A percentile compares a stretch with the other conserved stretches of the same genome.
These are phyloP conservation scores for Groenewaldozyma salmanticensis DNA, from an alignment of 805 yeast species.

Conservation along the genomic window DNA sequence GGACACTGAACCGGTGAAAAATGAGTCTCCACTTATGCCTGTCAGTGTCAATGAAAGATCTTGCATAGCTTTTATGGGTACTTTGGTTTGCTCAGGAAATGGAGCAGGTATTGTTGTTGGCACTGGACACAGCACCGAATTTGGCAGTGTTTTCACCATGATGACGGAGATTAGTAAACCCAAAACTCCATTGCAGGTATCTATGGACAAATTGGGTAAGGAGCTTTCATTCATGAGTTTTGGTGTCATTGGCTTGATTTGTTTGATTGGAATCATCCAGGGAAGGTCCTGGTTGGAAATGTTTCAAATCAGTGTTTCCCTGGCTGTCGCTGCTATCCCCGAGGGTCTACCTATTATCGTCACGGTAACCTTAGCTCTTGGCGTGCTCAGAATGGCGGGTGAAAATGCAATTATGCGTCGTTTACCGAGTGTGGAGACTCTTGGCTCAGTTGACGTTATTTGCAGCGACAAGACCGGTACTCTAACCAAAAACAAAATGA, in stretches of 20 bases:
- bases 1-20: slow-evolving; percentile 31
- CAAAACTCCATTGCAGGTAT: slow-evolving; percentile 88
- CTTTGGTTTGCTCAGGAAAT: slow-evolving; percentile 91
- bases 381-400: slow-evolving; percentile 93
- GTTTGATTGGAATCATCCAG: slow-evolving; percentile 79
- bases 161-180: slow-evolving; percentile 94
- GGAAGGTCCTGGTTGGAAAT: slow-evolving; percentile 95
- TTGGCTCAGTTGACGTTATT: slow-evolving; percentile 89
- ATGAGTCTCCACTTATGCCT: slow-evolving; percentile 23
- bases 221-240: slow-evolving; percentile 81
- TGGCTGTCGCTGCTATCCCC: slow-evolving; percentile 99
- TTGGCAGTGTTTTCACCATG: slow-evolving; percentile 92
- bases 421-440: slow-evolving; percentile 88
- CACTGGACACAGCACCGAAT: slow-evolving; percentile 81
- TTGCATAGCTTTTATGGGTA: slow-evolving; percentile 92
- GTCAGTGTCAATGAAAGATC: slow-evolving; percentile 56
- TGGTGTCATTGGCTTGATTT: slow-evolving; percentile 81
- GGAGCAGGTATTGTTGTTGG: slow-evolving; percentile 91
- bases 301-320: slow-evolving; percentile 94
- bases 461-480: slow-evolving; percentile 92
- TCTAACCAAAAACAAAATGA: slow-evolving; percentile 83
- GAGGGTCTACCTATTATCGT: slow-evolving; percentile 98
- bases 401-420: slow-evolving; percentile 91
- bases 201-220: slow-evolving; percentile 93
- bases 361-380: slow-evolving; percentile 92